Percentiles rank a stretch among this genome's conserved stretches.
These are phyloP conservation scores for Lonicera japonica DNA, from an alignment of 129 eudicot genomes.

Conservation along the genomic window DNA sequence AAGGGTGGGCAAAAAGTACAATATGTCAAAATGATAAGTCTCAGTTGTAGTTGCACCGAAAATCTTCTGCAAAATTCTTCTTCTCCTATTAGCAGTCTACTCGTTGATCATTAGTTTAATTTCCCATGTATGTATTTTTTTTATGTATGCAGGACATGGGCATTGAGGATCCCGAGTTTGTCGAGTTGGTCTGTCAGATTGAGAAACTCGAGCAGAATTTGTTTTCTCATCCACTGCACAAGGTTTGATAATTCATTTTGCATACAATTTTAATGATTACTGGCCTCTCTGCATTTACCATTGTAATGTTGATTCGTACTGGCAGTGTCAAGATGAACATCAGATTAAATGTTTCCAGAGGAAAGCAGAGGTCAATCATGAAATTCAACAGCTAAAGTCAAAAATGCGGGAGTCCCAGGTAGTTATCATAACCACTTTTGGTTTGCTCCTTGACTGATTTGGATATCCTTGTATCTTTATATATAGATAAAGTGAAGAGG, in stretches of 20 bases:
- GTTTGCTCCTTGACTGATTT: background rate
- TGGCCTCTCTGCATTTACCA: too few species aligned
- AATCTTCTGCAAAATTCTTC: too few species aligned
- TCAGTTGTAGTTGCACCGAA: too few species aligned
- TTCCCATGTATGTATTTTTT: too few species aligned
- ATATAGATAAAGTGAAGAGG: too few species aligned
- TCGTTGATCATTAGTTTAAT: too few species aligned
- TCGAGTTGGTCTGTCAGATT: conserved; percentile 66
- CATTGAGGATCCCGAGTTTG: conserved; percentile 82
- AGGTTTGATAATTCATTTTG: conserved; percentile 37
- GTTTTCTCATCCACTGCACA: conserved; percentile 74
- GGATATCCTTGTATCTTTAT: too few species aligned
- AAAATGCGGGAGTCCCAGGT: conserved; percentile 99
- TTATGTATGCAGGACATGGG: conserved; percentile 72
- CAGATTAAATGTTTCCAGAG: conserved; percentile 75
- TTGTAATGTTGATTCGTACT: background rate
- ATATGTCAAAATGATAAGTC: too few species aligned
- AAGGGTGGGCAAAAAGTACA: too few species aligned
- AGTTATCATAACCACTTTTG: background rate
- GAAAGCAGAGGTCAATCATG: conserved; percentile 95
- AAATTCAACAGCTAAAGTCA: conserved; percentile 89
- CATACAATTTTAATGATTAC: too few species aligned
- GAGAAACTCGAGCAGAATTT: conserved; percentile 73
- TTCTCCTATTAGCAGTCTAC: too few species aligned
- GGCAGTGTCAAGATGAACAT: conserved; percentile 92